Evolutionary conservation across 2,329 filamentous ascomycete species (phyloP), one percentile per base, ranked within the genome.

Genomic region (Xylaria hypoxylon): DNA sequence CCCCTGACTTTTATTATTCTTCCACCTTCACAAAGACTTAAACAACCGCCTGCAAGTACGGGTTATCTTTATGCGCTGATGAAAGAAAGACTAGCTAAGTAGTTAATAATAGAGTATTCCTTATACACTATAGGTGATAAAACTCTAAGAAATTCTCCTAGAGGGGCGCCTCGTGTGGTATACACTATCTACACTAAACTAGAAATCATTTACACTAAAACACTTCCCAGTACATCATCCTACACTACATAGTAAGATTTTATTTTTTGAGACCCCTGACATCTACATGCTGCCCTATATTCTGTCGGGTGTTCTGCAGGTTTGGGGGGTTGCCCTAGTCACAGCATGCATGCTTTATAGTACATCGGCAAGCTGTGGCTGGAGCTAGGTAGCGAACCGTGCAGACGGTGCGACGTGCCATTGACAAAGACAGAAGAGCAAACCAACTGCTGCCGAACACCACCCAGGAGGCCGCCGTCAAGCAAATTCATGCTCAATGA

Each of bases 301-400:
- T 45, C 55, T 35, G 40, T 35, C 42, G 19, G 51, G 57, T 58
- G 57, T 56, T 61, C 51, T 65, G 57, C 62, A 61, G 50, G 42
- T 45, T 53, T n/a, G 28, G 26, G 35, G 19, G 6, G 47, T 13
- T 47, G 38, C 59, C 38, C 51, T 59, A n/a, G 47, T 65, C n/a
- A 56, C 44, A 48, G 51, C 35, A 35, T 6, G 50, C 19, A 42
- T 35, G 8, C 50, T 51, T n/a, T n/a, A 15, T 38, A 15, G 11
- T 38, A 17, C 11, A 15, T 38, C 38, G 57, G 44, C 57, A 61
- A 56, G 50, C 51, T 35, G 33, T 24, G 44, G 50, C 42, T 56
- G 13, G 44, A 61, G 44, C 57, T 62, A 65, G 35, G 51, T 62
- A 65, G 35, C 33, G 40, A 42, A 55, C 47, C 45, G 38, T 51